Evolutionary conservation across 768 basidiomycete genomes (phyloP), one percentile per base, ranked within the genome.

Genomic region (Artomyces pyxidatus): DNA sequence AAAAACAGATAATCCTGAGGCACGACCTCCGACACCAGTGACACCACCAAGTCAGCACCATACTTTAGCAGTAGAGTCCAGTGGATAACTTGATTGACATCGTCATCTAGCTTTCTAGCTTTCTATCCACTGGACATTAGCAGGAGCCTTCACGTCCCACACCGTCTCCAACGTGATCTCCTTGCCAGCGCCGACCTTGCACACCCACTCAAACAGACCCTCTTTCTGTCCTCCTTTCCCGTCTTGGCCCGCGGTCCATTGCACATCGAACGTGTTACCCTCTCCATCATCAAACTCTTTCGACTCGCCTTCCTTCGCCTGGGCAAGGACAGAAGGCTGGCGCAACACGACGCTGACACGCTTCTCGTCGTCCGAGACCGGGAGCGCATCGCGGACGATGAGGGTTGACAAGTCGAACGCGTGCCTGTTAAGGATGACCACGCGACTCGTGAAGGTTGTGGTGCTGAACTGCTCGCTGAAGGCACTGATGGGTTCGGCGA

Each of bases 121-220:
- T 47, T 63, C 63, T 6, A 50, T 21, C 63, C 61, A 65, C 16
- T 21, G 27, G 21, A 57, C 32, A 26, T 67, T 66, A 6, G 61
- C 58, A 2, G 74, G 70, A 0, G 66, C 70, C 55, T 70, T 75
- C 41, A 78, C 66, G 50, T 80, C 79, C 73, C 77, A 82, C 50
- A 73, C 65, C 1, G 75, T 68, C 45, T 72, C 67, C 16, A 82
- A 55, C 10, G 59, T 61, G 16, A 75, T 61, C 55, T 70, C 71
- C 47, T 64, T 65, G 12, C 72, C 74, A 14, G 66, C 68, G 6
- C 63, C 69, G 26, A 80, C 61, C 22, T 61, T 68, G 61, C 71
- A 67, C 49, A 62, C 65, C 78, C 79, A 83, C 59, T 79, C 77
- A 56, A 75, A 75, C 49, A 67, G 68, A 2, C 81, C 81, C 39